Base-by-base conservation (phyloP, 306 rosid genomes). In the Trifolium repens region DNA sequence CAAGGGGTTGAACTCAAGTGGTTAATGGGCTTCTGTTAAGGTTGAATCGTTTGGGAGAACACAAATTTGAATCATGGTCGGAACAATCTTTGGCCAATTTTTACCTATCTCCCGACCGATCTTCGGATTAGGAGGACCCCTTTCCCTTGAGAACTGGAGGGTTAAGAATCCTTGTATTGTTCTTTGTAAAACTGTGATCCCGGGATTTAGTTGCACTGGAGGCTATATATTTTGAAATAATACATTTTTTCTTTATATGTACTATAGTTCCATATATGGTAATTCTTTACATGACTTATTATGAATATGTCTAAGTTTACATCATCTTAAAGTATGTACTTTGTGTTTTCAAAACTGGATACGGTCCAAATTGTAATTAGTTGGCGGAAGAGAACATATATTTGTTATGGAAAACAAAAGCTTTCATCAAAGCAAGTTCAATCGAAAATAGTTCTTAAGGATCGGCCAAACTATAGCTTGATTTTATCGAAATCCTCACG, bases 141-240 rank as follows among this genome's bases (percentile, higher is more conserved):
- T 7, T 10, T 26, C 8, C 32, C 32, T 7, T 24, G 2, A 5
- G 32, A 57, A 24, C 8, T 7, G 3, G 62, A 57, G 32, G 62
- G 8, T 26, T 24, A 57, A 55, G 30, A 17, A 54, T 54, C 7
- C 62, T 34, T 26, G 8, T 50, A 49, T 63, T 65, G 59, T 72
- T 76, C 50, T 55, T 55, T 57, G 73, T 32, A 62, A 72, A 62
- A 37, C 50, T 72, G 69, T 78, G 73, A 80, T 74, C 32, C 17
- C 30, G 71, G 75, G 81, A 82, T 73, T 70, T 75, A 53, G 80
- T 76, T 57, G 5, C 60, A 58, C 14, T 44, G 53, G 74, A 59
- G 74, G 57, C 79, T 24, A 70, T 40, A 70, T 40, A 68, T 39
- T 69, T 24, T 62, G 57, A 55, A 63, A 43, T 47, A 58, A 76